Conservation (phyloP, 169 alveolate genomes). For the Ichthyophthirius multifiliis region DNA sequence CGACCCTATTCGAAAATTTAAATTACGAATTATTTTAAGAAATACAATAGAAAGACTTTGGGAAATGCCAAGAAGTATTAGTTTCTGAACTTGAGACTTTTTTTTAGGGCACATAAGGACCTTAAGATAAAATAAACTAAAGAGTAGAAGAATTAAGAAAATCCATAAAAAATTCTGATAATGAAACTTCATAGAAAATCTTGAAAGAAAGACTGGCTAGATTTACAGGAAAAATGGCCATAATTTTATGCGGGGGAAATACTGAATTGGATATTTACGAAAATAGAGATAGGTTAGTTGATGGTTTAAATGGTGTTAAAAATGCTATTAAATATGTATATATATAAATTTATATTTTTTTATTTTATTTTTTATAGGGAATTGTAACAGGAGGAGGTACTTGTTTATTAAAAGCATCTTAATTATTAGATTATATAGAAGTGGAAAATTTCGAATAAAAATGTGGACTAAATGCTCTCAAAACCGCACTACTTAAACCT, state of each 20-base stretch:
- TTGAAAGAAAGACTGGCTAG: slow-evolving; percentile 29
- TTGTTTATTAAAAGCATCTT: background rate
- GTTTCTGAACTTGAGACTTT: slow-evolving; percentile 13
- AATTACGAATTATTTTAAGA: background rate
- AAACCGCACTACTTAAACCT: background rate
- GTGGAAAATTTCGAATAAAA: background rate
- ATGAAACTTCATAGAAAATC: background rate
- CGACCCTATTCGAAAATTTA: background rate
- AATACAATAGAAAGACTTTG: slow-evolving; percentile 5
- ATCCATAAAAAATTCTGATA: background rate
- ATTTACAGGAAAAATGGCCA: slow-evolving; percentile 26
- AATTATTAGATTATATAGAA: background rate
- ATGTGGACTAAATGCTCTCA: background rate
- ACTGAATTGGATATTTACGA: slow-evolving; percentile 34
- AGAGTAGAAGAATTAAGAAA: background rate
- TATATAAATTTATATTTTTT: no score
- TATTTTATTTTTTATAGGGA: background rate
- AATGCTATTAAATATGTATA: slow-evolving; percentile 20
- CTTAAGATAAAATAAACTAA: background rate
- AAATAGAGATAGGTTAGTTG: slow-evolving; percentile 41
- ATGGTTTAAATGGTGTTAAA: slow-evolving; percentile 32
- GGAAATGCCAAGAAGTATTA: background rate
- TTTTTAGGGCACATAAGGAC: slow-evolving; percentile 19
- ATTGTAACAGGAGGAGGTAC: slow-evolving; percentile 22
- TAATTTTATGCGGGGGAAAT: slow-evolving; percentile 24